Evolutionary conservation across 352 stramenopile genomes (phyloP), one percentile per base, ranked within the genome.

Genomic region (Pythium myriotylum): DNA sequence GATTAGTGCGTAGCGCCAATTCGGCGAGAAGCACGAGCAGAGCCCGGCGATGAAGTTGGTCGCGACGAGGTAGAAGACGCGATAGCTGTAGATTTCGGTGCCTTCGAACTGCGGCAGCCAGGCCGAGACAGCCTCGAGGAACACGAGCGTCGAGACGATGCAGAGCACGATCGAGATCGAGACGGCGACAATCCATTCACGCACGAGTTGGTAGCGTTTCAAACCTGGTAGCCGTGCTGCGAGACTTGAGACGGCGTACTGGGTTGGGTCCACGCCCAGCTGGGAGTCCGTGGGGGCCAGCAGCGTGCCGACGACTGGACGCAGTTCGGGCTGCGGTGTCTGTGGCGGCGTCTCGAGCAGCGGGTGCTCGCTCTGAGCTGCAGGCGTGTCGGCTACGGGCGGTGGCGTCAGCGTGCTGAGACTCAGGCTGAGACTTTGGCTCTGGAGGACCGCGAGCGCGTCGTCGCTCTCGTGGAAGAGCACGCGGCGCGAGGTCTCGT

Each of bases 71-170:
- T 86, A 82, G 56, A 87, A 84, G 53, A 72, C 66, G 10, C 72
- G 63, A 13, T 61, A 83, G 19, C 63, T 45, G 56, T 82, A 84
- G 66, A 91, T 86, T 33, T 90, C 75, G 1, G 72, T 87, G 19
- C 50, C 29, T 5, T 58, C 16, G 3, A 90, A 65, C 32, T 69
- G 19, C 20, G 67, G 71, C 17, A 86, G 54, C 20, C 61, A 68
- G 16, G 24, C 23, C 10, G 24, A 50, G 70, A 60, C 7, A 67
- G 71, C 42, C 14, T 65, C 10, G 2, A 87, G 59, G 33, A 88
- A 79, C 41, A 67, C 16, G 2, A 53, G 41, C 2, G 77, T 76
- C 19, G 70, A 73, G 10, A 78, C 46, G 1, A 59, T 59, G 35
- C 62, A 76, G 23, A 77, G 19, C 9, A 79, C 19, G 1, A 64